Conservation (phyloP, 2,329 filamentous ascomycete species). For the Hansfordia pulvinata region DNA sequence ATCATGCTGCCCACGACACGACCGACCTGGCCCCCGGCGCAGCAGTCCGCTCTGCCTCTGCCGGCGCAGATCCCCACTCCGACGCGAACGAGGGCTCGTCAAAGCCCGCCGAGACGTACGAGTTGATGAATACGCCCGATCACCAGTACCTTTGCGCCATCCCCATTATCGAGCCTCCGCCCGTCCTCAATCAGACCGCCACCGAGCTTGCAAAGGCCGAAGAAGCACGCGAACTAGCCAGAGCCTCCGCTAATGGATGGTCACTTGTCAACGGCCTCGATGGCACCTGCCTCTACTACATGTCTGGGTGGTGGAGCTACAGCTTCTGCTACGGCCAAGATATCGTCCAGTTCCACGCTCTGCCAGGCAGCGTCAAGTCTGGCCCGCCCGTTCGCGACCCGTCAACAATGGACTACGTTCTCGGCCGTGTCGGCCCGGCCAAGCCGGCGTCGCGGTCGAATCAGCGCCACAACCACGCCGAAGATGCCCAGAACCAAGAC, state of each 20-base stretch:
- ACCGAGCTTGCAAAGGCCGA: conserved; percentile 56
- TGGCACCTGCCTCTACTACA: conserved; percentile 65
- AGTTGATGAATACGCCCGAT: conserved; percentile 58
- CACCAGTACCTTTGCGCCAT: conserved; percentile 75
- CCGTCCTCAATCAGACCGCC: conserved; percentile 49
- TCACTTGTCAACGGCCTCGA: conserved; percentile 68
- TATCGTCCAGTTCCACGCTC: conserved; percentile 81
- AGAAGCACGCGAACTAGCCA: conserved; percentile 65
- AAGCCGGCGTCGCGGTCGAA: conserved; percentile 5
- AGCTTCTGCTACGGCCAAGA: conserved; percentile 83
- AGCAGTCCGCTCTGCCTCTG: conserved; percentile 11
- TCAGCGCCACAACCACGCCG: conserved; percentile 6
- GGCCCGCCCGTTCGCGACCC: conserved; percentile 69
- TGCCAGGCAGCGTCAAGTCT: conserved; percentile 52
- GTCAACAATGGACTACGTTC: conserved; percentile 59
- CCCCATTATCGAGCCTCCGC: conserved; percentile 49
- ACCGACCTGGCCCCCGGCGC: conserved; percentile 14
- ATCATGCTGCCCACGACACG: conserved; percentile 16
- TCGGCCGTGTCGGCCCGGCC: conserved; percentile 47
- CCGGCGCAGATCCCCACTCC: no score
- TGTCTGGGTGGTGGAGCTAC: conserved; percentile 93
- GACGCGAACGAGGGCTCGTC: no score
- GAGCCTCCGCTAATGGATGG: conserved; percentile 66
- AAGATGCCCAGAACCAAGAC: conserved; percentile 7
- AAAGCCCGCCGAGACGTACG: conserved; percentile 41